A percentile compares a stretch with the other conserved stretches of the same genome.
Evolutionary conservation across 2,329 filamentous ascomycete genomes (phyloP).

Genomic region (Epichloe festucae): DNA sequence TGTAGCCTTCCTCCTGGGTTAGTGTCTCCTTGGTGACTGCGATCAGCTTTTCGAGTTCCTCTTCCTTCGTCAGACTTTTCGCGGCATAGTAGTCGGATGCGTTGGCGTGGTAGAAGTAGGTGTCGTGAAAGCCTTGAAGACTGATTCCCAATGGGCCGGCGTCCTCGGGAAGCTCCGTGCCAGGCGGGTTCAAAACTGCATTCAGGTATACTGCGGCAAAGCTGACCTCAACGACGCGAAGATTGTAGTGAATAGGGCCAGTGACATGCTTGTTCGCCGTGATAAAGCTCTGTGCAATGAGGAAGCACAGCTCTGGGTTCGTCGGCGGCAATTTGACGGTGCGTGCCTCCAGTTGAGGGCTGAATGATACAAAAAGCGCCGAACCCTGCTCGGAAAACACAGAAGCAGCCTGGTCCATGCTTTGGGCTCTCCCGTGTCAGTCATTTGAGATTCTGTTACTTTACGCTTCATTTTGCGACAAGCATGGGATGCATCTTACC

Average conservation of each 20-base stretch:
- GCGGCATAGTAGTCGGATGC: conserved; percentile 27
- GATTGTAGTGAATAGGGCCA: conserved; percentile 87
- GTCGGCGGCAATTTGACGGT: conserved; percentile 75
- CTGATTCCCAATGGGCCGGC: conserved; percentile 71
- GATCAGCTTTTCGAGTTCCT: conserved; percentile 64
- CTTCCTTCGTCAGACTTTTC: conserved; percentile 33
- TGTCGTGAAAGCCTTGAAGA: conserved; percentile 75
- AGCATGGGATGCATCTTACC: conserved; percentile 36
- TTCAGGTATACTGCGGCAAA: conserved; percentile 64
- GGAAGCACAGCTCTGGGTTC: conserved; percentile 71
- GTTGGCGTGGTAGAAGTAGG: conserved; percentile 50
- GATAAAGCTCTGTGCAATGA: conserved; percentile 91
- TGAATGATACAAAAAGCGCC: conserved; percentile 83
- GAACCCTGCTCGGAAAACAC: conserved; percentile 81
- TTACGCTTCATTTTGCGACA: not conserved
- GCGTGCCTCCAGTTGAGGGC: conserved; percentile 60
- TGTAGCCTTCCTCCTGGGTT: conserved; percentile 71
- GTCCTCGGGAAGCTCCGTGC: conserved; percentile 57
- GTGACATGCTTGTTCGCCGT: conserved; percentile 91
- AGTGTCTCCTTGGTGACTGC: conserved; percentile 58
- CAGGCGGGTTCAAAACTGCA: conserved; percentile 41
- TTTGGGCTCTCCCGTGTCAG: conserved; percentile 18
- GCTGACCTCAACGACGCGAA: conserved; percentile 90
- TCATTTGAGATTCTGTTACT: not conserved
- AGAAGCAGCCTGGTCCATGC: conserved; percentile 95